Conservation (phyloP, 2,329 filamentous ascomycete species). For the Mariannaea sp. region DNA sequence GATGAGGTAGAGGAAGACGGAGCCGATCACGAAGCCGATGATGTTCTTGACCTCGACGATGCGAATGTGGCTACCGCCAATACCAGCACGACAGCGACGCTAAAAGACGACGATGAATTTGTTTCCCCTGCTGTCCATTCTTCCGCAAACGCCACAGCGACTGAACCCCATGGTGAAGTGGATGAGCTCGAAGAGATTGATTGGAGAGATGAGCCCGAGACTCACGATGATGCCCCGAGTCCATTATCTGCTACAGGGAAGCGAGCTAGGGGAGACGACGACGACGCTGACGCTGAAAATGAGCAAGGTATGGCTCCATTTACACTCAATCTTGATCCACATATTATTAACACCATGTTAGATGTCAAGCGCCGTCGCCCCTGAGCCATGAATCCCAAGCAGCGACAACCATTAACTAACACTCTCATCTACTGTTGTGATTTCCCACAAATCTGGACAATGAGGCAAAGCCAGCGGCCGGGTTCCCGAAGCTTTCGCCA, state of each 20-base stretch:
- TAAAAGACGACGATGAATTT: conserved; percentile 41
- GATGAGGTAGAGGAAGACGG: conserved; percentile 26
- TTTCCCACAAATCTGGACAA: conserved; percentile 17
- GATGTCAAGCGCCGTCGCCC: conserved; percentile 59
- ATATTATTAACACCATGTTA: conserved; percentile 40
- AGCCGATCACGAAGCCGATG: conserved; percentile 23
- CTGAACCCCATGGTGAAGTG: conserved; percentile 32
- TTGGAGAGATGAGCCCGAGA: conserved; percentile 39
- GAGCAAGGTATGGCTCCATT: conserved; percentile 38
- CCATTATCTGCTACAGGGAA: conserved; percentile 34
- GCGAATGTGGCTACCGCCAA: conserved; percentile 25
- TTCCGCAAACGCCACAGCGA: conserved; percentile 26
- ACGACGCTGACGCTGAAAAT: conserved; percentile 40
- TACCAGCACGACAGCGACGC: conserved; percentile 41
- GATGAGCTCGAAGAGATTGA: conserved; percentile 39
- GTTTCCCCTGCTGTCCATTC: conserved; percentile 32
- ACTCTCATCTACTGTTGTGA: conserved; percentile 12
- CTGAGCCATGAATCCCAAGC: conserved; percentile 46
- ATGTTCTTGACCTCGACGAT: conserved; percentile 18
- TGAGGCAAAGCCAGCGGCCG: conserved; percentile 15
- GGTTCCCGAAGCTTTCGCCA: background rate
- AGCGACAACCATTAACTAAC: conserved; percentile 25
- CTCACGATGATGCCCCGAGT: conserved; percentile 26
- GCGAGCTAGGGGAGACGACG: conserved; percentile 37
- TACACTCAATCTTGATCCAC: background rate